Evolutionary conservation across 129 eudicot genomes (phyloP).

Genomic region (Flaveria ramosissima): DNA sequence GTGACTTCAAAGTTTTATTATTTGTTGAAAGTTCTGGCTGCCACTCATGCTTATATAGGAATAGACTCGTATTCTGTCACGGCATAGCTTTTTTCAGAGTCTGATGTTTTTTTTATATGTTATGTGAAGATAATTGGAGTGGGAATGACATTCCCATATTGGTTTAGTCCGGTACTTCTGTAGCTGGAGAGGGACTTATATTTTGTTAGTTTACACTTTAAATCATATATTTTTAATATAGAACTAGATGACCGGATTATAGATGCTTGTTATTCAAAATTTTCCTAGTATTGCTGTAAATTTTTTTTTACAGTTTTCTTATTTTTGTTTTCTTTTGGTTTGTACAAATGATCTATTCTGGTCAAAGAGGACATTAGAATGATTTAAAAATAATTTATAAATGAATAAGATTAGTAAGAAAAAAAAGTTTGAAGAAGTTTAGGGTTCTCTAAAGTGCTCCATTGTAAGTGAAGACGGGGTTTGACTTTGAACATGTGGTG

Average conservation of each 20-base stretch:
- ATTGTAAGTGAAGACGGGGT: constrained; percentile 15
- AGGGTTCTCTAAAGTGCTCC: background rate
- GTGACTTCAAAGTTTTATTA: background rate
- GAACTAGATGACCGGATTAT: background rate
- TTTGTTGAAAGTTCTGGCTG: background rate
- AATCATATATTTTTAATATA: background rate
- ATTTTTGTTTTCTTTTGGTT: background rate
- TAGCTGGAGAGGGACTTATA: background rate
- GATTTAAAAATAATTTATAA: background rate
- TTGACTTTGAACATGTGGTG: background rate
- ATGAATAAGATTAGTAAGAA: background rate
- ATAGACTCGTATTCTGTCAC: background rate
- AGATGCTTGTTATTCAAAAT: background rate
- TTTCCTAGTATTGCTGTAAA: background rate
- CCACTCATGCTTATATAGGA: background rate
- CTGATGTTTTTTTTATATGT: background rate
- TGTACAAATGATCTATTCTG: background rate
- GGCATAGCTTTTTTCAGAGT: background rate
- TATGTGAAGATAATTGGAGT: background rate
- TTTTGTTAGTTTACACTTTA: background rate
- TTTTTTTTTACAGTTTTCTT: background rate
- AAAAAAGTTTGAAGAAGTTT: background rate
- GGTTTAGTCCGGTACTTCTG: background rate
- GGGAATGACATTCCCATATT: background rate
- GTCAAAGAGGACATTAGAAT: background rate